A percentile compares a stretch with the other conserved stretches of the same genome.
Evolutionary conservation across 2,329 filamentous ascomycete genomes (phyloP).

Genomic region (Fusarium torreyae): DNA sequence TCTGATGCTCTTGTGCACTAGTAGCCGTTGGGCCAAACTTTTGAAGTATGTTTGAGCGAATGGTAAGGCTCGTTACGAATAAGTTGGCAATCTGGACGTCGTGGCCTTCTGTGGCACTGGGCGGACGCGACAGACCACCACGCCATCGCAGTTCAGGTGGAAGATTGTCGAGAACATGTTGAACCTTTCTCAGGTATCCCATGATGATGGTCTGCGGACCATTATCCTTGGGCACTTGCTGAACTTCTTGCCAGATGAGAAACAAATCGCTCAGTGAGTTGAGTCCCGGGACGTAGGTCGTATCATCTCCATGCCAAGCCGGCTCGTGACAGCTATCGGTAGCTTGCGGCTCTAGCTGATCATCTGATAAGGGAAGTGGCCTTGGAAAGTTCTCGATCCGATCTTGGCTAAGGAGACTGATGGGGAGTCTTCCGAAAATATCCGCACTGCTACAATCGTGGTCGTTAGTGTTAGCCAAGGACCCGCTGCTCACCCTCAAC

Average conservation of each 20-base stretch:
- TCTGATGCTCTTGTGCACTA: conserved; percentile 48
- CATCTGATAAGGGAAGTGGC: conserved; percentile 50
- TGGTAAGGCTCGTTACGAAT: conserved; percentile 56
- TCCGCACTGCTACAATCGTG: conserved; percentile 46
- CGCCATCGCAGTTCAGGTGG: conserved; percentile 56
- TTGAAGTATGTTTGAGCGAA: conserved; percentile 56
- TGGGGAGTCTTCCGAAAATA: conserved; percentile 49
- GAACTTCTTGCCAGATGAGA: conserved; percentile 53
- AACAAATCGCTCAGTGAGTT: conserved; percentile 55
- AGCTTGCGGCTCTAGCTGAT: conserved; percentile 49
- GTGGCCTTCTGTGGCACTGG: conserved; percentile 52
- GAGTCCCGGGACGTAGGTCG: conserved; percentile 54
- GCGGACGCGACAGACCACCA: conserved; percentile 53
- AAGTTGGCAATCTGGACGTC: conserved; percentile 57
- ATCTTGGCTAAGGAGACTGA: conserved; percentile 48
- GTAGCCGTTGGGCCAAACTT: conserved; percentile 44
- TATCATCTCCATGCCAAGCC: conserved; percentile 54
- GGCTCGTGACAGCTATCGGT: conserved; percentile 3
- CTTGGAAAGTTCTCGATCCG: conserved; percentile 40
- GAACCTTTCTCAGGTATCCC: conserved; percentile 44
- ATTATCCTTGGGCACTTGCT: conserved; percentile 23
- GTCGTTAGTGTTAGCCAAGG: neutral
- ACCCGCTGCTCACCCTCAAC: conserved; percentile 1
- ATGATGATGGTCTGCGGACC: conserved; percentile 27
- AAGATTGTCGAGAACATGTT: conserved; percentile 52